A percentile compares a stretch with the other conserved stretches of the same genome.
Evolutionary conservation across 208 protist species (phyloP).

Genomic region (Acanthamoeba quina): DNA sequence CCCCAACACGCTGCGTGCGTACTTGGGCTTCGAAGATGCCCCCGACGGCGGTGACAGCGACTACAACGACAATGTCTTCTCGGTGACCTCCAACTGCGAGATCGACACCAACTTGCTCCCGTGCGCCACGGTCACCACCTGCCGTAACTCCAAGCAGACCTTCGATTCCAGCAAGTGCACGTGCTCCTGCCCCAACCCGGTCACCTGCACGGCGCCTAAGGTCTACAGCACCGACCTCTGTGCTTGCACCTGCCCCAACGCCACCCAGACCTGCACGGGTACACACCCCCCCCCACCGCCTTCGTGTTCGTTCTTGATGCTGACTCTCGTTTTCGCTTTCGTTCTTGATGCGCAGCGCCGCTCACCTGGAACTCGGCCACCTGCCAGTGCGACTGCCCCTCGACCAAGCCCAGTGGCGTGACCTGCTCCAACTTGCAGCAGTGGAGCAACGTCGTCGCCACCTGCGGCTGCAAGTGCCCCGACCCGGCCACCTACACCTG

Average conservation of each 20-base stretch:
- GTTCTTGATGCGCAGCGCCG: not conserved
- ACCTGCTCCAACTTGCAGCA: not conserved
- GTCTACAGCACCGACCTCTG: not conserved
- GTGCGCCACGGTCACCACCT: not conserved
- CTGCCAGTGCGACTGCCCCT: not conserved
- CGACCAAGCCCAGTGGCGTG: too few species aligned
- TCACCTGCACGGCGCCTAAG: not conserved
- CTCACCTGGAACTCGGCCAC: not conserved
- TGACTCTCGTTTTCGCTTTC: not conserved
- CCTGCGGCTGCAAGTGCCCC: not conserved
- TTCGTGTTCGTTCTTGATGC: not conserved
- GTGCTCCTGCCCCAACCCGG: not conserved
- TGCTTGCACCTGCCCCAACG: not conserved
- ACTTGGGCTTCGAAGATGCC: slow-evolving; percentile 22
- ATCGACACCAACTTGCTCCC: slow-evolving; percentile 28
- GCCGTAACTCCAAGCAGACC: not conserved
- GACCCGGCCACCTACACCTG: not conserved
- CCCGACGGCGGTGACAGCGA: slow-evolving; percentile 31
- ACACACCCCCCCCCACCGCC: too few species aligned
- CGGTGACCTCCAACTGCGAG: slow-evolving; percentile 27
- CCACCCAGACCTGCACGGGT: not conserved
- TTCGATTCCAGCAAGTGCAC: not conserved
- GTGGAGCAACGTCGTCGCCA: not conserved
- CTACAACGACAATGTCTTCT: slow-evolving; percentile 74
- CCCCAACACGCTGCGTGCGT: slow-evolving; percentile 12